Conservation (phyloP, 345 rosid genomes). For the Clausena lansium region DNA sequence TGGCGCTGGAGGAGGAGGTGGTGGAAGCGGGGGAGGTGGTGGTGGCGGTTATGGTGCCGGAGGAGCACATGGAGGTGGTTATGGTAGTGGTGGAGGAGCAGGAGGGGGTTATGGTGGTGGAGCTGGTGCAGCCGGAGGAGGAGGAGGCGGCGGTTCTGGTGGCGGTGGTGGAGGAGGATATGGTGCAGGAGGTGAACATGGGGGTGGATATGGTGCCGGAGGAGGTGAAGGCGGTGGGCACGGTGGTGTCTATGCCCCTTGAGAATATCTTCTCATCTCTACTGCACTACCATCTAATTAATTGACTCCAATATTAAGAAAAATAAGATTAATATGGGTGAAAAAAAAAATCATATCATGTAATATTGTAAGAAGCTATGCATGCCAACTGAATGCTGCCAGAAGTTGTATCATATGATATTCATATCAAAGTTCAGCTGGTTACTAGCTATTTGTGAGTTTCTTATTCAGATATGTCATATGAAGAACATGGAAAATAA, state of each 20-base stretch:
- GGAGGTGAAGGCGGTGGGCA: slow-evolving; percentile 19
- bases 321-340: slow-evolving; percentile 17
- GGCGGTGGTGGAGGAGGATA: slow-evolving; percentile 11
- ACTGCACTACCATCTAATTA: neutral
- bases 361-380: neutral
- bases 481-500: neutral
- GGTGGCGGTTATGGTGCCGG: slow-evolving; percentile 32
- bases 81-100: slow-evolving; percentile 23
- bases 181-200: slow-evolving; percentile 17
- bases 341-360: neutral
- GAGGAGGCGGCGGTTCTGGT: slow-evolving; percentile 19
- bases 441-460: neutral
- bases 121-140: slow-evolving; percentile 16
- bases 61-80: slow-evolving; percentile 29
- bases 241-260: slow-evolving; percentile 24
- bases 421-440: neutral
- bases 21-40: slow-evolving; percentile 22
- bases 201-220: slow-evolving; percentile 16
- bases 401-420: neutral
- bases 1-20: slow-evolving; percentile 24
- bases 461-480: neutral
- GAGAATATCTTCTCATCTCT: neutral
- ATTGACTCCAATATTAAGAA: slow-evolving; percentile 5
- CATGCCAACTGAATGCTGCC: neutral
- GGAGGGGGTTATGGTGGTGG: slow-evolving; percentile 24